phyloP scores from a whole-genome alignment of 345 rosid genomes.

The Conringia planisiliqua region DNA sequence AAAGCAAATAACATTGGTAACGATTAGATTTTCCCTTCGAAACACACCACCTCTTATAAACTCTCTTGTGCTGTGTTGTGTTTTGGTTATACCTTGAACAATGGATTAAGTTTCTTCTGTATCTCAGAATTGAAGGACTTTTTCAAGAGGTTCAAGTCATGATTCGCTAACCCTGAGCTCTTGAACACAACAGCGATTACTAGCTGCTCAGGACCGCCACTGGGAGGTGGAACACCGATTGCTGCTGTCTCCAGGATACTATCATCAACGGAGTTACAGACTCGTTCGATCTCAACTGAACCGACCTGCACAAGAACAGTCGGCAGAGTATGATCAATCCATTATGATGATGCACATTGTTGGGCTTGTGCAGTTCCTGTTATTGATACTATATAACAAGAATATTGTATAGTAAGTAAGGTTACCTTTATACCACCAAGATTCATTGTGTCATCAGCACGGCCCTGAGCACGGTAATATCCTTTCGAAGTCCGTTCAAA shows the following conservation, averaged over 20 bases:
- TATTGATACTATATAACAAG: not conserved
- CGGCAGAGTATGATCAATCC: not conserved
- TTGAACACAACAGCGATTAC: conserved; percentile 75
- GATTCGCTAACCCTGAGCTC: conserved; percentile 25
- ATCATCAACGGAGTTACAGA: conserved; percentile 70
- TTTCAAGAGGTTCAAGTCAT: conserved; percentile 53
- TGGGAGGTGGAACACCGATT: conserved; percentile 83
- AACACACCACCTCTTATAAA: not conserved
- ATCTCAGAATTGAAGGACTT: conserved; percentile 73
- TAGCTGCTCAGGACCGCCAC: conserved; percentile 87
- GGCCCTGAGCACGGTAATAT: conserved; percentile 92
- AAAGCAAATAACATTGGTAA: too few relatives aligned
- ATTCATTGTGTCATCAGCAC: conserved; percentile 97
- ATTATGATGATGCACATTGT: not conserved
- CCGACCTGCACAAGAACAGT: conserved; percentile 56
- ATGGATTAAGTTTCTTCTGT: conserved; percentile 83
- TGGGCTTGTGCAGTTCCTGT: not conserved
- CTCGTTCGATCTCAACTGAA: conserved; percentile 83
- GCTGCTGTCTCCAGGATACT: conserved; percentile 88
- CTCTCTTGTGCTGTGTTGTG: not conserved
- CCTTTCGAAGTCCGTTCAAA: conserved; percentile 78
- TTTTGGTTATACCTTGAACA: conserved; percentile 59
- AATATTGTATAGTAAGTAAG: not conserved
- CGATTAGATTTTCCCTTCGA: too few relatives aligned
- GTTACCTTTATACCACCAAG: conserved; percentile 95